Evolutionary conservation across 257 asterid genomes (phyloP).

Genomic region (Solanum corneliomulleri): DNA sequence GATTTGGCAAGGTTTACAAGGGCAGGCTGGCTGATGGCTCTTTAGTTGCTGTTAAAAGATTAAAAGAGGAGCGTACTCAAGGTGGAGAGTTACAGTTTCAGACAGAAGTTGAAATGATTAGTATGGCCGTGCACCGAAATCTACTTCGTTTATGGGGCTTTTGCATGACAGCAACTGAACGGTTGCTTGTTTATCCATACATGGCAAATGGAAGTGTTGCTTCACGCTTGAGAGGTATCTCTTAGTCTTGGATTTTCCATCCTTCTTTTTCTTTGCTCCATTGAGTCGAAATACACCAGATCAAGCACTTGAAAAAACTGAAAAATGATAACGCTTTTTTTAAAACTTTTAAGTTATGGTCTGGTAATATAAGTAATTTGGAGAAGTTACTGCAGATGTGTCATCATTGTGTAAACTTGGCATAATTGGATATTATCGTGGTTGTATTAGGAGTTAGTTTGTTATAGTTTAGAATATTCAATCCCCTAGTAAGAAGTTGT

Average conservation of each 20-base stretch:
- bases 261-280: not conserved
- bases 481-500: not conserved
- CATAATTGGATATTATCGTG: not conserved
- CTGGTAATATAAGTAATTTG: not conserved
- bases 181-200: conserved; percentile 87
- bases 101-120: conserved; percentile 90
- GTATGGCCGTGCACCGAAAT: conserved; percentile 89
- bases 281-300: not conserved
- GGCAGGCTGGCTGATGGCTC: conserved; percentile 82
- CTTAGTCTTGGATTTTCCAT: not conserved
- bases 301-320: not conserved
- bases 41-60: conserved; percentile 81
- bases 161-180: conserved; percentile 89
- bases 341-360: not conserved
- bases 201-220: conserved; percentile 96
- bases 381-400: not conserved
- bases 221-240: conserved; percentile 85
- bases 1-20: conserved; percentile 85
- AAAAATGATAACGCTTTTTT: not conserved
- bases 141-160: conserved; percentile 80
- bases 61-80: conserved; percentile 78
- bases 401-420: not conserved
- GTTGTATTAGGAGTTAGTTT: not conserved
- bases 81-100: conserved; percentile 87
- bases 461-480: not conserved